phyloP scores from a whole-genome alignment of 108 stramenopile genomes.

The Cyclostephanos invisitatus region DNA sequence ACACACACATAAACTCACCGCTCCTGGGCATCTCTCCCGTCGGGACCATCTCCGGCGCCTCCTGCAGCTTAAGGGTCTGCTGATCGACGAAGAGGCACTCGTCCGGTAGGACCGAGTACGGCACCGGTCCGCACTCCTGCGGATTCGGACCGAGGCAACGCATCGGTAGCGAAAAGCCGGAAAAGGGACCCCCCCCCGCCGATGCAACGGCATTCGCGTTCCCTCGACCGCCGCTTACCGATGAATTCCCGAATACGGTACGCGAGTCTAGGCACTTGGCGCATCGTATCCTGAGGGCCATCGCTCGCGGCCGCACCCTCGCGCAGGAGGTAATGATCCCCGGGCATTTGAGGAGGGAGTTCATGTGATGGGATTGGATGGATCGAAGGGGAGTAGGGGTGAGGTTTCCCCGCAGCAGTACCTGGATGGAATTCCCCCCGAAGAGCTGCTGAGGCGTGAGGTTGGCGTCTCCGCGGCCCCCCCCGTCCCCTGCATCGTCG shows the following conservation, averaged over 20 bases:
- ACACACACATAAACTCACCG: conserved; percentile 14
- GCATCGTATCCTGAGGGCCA: conserved; percentile 82
- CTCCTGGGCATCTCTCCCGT: conserved; percentile 97
- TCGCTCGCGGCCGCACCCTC: conserved; percentile 83
- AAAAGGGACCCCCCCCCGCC: conserved; percentile 22
- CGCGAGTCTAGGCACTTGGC: conserved; percentile 75
- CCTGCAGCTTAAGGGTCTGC: conserved; percentile 97
- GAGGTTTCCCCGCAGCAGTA: conserved; percentile 74
- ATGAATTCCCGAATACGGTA: conserved; percentile 51
- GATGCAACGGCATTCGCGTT: background rate
- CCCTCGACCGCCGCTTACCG: conserved; percentile 20
- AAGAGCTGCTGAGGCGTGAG: conserved; percentile 34
- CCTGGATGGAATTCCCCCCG: conserved; percentile 63
- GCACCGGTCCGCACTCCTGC: conserved; percentile 78
- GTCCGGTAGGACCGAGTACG: conserved; percentile 92
- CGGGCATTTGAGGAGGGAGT: conserved; percentile 88
- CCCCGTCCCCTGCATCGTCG: conserved; percentile 6
- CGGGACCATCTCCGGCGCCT: conserved; percentile 90
- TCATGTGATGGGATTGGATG: conserved; percentile 94
- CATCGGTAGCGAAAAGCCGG: conserved; percentile 37
- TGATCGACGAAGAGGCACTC: conserved; percentile 92
- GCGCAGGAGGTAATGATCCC: conserved; percentile 95
- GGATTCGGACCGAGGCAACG: conserved; percentile 55
- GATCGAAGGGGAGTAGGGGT: conserved; percentile 79
- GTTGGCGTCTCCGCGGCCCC: conserved; percentile 8